A percentile compares a stretch with the other conserved stretches of the same genome.
Conservation (phyloP, 306 rosid species). For the Biancaea sappan region DNA sequence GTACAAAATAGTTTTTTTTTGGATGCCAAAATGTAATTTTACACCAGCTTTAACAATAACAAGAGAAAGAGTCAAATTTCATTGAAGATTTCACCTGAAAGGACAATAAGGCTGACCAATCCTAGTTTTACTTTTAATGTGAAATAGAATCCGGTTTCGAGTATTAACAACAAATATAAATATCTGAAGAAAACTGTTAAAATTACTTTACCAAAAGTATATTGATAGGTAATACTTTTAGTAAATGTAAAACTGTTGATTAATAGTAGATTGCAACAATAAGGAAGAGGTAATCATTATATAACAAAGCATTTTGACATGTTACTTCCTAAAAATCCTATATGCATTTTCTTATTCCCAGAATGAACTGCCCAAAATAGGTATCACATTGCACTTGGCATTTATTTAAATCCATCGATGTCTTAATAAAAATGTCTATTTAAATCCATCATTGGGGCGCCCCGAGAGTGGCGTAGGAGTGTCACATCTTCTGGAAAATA, state of each 20-base stretch:
- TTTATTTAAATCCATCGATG: no score
- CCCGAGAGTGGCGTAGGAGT: no score
- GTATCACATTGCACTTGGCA: neutral
- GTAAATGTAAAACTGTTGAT: neutral
- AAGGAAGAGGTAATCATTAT: slow-evolving; percentile 6
- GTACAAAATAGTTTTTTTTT: neutral
- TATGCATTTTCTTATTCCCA: neutral
- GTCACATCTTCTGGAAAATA: no score
- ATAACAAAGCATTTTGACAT: neutral
- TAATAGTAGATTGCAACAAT: neutral
- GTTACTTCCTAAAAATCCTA: neutral
- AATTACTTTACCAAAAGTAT: neutral
- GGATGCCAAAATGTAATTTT: slow-evolving; percentile 5
- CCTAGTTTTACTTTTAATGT: neutral
- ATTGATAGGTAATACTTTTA: neutral
- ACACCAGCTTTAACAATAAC: slow-evolving; percentile 2
- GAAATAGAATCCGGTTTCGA: neutral
- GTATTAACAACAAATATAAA: slow-evolving; percentile 18
- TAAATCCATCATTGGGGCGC: no score
- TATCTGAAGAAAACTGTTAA: neutral
- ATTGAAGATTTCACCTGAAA: slow-evolving; percentile 8
- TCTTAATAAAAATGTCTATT: no score
- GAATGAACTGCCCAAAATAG: neutral
- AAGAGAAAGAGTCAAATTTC: slow-evolving; percentile 5
- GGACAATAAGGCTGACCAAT: slow-evolving; percentile 3